These are phyloP conservation scores for Chrysosporium queenslandicum DNA, from an alignment of 2,329 filamentous ascomycete species.

Conservation along the genomic window DNA sequence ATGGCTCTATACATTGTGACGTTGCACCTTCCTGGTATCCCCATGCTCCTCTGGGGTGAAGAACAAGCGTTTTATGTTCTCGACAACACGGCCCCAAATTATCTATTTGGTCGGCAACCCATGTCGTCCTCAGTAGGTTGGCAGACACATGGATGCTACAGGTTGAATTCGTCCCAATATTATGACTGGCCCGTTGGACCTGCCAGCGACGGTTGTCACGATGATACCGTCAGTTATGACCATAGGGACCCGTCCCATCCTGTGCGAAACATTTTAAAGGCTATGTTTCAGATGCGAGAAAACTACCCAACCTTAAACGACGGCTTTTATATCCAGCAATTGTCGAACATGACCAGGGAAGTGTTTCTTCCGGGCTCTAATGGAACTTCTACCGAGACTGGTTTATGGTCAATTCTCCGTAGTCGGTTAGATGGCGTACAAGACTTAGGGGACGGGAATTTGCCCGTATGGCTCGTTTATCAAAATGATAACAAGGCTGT, in stretches of 20 bases:
- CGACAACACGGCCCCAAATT: slow-evolving; percentile 55
- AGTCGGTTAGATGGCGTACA: slow-evolving; percentile 44
- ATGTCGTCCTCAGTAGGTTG: slow-evolving; percentile 54
- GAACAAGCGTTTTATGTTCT: slow-evolving; percentile 56
- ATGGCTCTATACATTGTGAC: slow-evolving; percentile 51
- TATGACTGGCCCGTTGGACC: slow-evolving; percentile 49
- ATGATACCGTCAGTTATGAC: slow-evolving; percentile 48
- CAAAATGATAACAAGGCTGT: slow-evolving; percentile 40
- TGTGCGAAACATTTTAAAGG: slow-evolving; percentile 51
- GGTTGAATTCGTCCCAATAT: slow-evolving; percentile 47
- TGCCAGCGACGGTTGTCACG: slow-evolving; percentile 46
- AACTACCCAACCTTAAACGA: slow-evolving; percentile 51
- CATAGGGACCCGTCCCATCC: slow-evolving; percentile 55
- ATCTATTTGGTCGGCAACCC: slow-evolving; percentile 54
- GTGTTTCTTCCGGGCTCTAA: slow-evolving; percentile 45
- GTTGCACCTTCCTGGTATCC: slow-evolving; percentile 51
- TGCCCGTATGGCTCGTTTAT: slow-evolving; percentile 39
- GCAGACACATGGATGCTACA: slow-evolving; percentile 56
- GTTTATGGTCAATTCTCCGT: slow-evolving; percentile 52
- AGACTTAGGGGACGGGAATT: slow-evolving; percentile 40
- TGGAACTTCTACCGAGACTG: slow-evolving; percentile 45
- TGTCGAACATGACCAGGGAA: slow-evolving; percentile 48
- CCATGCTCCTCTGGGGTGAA: slow-evolving; percentile 53
- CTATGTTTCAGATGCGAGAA: slow-evolving; percentile 51
- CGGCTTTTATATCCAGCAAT: slow-evolving; percentile 45